Evolutionary conservation across 371 early-diverging fungal species (phyloP), one percentile per base, ranked within the genome.

Genomic region (Mortierella sp.): DNA sequence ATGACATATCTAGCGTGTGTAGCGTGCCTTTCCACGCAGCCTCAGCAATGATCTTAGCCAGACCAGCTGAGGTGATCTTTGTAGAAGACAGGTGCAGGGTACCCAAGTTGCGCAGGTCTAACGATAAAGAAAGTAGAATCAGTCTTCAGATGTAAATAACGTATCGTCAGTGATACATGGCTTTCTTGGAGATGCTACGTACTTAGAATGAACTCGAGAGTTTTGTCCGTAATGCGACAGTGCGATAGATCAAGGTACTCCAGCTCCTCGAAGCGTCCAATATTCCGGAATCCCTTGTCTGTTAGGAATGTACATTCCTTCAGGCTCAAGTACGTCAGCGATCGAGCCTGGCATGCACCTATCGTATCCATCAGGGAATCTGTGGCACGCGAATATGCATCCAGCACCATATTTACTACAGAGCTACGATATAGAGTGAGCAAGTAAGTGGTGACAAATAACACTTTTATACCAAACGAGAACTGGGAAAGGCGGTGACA

Each of bases 151-250:
- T n/a, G 37, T 8, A 37, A 37, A 37, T 6, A 14, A 9, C 27
- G 27, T 9, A 8, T 12, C 23, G 37, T 27, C 19, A 46, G 3
- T 32, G 15, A n/a, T 34, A 28, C 27, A 51, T 51, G 28, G 30
- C 27, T 8, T 17, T 6, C 21, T 32, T 15, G 32, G 15, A 6
- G n/a, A 34, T 37, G 3, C 6, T 14, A 28, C 67, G 8, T 66
- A 59, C 67, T 52, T 14, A 56, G 51, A 0, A 46, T 64, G 43
- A 60, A 69, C 21, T 53, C 65, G 3, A 76, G 62, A 4, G 70
- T 61, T 44, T 64, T 69, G 47, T 76, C 70, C 0, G 78, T 76
- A 41, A 70, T 49, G 14, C 78, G 70, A n/a, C 78, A 76, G 55
- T 61, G 60, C 0, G 78, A 76, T 17, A 76, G 47, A 17, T 76